Conservation (phyloP, 805 yeast species). For the Grigorovia yakushimaensis region DNA sequence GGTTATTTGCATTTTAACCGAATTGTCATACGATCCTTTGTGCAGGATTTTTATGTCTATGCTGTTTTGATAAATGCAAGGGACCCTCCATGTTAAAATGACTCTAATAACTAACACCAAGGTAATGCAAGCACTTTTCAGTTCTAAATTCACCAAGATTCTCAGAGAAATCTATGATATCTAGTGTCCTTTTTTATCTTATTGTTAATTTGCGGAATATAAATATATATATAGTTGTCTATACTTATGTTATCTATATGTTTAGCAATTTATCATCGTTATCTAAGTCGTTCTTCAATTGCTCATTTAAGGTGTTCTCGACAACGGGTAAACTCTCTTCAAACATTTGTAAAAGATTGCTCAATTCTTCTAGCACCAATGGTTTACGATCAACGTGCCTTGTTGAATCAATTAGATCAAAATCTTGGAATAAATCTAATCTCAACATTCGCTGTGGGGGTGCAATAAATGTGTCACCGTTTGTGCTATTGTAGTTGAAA, state of each 20-base stretch:
- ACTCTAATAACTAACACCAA: too few relatives aligned
- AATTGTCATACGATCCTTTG: too few relatives aligned
- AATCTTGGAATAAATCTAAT: constrained; percentile 24
- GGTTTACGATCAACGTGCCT: constrained; percentile 21
- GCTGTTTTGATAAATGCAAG: too few relatives aligned
- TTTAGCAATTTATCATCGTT: neutral
- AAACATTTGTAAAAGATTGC: constrained; percentile 19
- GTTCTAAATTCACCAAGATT: too few relatives aligned
- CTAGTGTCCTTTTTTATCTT: too few relatives aligned
- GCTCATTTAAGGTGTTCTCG: constrained; percentile 22
- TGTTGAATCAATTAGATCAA: constrained; percentile 7
- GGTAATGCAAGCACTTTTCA: too few relatives aligned
- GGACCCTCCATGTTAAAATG: too few relatives aligned
- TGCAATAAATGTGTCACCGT: constrained; percentile 10
- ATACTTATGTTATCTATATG: neutral
- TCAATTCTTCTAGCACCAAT: constrained; percentile 23
- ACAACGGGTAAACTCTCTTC: constrained; percentile 25
- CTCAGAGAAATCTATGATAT: too few relatives aligned
- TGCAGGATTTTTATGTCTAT: too few relatives aligned
- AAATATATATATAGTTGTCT: neutral
- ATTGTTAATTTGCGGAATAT: neutral
- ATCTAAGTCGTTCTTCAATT: constrained; percentile 4
- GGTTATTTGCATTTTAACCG: too few relatives aligned
- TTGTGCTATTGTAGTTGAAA: neutral
- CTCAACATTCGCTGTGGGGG: constrained; percentile 20